Evolutionary conservation across 2,329 filamentous ascomycete genomes (phyloP).

Genomic region (Trichoderma oligosporum): DNA sequence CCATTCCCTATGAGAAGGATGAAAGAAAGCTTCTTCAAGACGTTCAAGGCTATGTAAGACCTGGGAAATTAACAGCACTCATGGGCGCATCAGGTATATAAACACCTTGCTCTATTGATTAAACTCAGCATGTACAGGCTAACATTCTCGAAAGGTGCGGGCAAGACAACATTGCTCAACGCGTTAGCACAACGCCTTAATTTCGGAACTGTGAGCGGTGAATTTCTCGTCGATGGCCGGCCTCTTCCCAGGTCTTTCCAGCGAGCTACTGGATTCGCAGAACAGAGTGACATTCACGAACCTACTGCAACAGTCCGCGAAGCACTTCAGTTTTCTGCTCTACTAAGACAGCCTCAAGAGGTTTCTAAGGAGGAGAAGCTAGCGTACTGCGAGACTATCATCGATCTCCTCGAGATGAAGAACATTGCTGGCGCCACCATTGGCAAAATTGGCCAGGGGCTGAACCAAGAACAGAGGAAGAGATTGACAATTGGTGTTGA

Average conservation of each 20-base stretch:
- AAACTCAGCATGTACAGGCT: background rate
- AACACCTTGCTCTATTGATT: background rate
- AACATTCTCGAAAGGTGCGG: constrained; percentile 37
- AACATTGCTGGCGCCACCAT: constrained; percentile 63
- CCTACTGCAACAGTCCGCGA: constrained; percentile 64
- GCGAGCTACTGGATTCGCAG: constrained; percentile 66
- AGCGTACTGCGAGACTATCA: constrained; percentile 64
- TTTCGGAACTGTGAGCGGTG: constrained; percentile 71
- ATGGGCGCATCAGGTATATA: constrained; percentile 57
- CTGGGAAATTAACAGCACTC: constrained; percentile 73
- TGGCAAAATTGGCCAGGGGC: constrained; percentile 54
- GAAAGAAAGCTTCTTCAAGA: constrained; percentile 67
- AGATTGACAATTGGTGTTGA: constrained; percentile 55
- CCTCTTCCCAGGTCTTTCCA: constrained; percentile 73
- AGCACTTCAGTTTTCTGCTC: constrained; percentile 61
- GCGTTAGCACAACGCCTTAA: constrained; percentile 71
- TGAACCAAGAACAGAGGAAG: constrained; percentile 59
- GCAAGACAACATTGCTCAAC: constrained; percentile 73
- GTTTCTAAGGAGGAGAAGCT: constrained; percentile 59
- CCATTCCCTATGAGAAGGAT: constrained; percentile 55
- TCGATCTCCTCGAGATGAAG: constrained; percentile 66
- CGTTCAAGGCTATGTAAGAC: constrained; percentile 80
- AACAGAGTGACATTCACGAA: constrained; percentile 67
- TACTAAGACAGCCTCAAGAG: constrained; percentile 58
- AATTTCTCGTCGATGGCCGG: constrained; percentile 74